These are phyloP conservation scores for Papiliotrema fonsecae DNA, from an alignment of 1,284 basidiomycete species.

Conservation along the genomic window DNA sequence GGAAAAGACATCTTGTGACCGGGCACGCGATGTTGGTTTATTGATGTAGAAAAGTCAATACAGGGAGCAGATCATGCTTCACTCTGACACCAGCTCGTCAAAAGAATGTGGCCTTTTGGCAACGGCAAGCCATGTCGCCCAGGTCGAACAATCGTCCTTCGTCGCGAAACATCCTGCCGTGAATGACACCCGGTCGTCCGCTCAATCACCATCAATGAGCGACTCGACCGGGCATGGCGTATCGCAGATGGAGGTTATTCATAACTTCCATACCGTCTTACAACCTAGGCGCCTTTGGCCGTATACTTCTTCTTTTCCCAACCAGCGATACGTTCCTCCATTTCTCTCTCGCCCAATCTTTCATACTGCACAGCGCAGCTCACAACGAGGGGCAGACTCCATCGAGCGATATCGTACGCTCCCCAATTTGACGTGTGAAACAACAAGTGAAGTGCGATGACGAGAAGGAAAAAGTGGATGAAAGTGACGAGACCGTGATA, in stretches of 20 bases:
- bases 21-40: no score
- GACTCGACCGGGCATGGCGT: not conserved
- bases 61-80: no score
- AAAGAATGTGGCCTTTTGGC: not conserved
- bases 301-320: conserved; percentile 32
- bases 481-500: conserved; percentile 14
- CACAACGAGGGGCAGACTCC: conserved; percentile 30
- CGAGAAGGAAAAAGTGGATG: conserved; percentile 25
- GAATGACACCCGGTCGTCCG: not conserved
- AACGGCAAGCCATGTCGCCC: not conserved
- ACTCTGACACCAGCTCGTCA: no score
- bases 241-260: not conserved
- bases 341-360: conserved; percentile 24
- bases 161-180: not conserved
- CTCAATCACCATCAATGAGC: not conserved
- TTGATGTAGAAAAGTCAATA: no score
- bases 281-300: conserved; percentile 31
- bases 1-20: no score
- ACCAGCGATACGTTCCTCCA: conserved; percentile 18
- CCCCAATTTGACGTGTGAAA: not conserved
- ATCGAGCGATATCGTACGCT: conserved; percentile 22
- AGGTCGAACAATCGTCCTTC: not conserved
- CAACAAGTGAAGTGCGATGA: conserved; percentile 6
- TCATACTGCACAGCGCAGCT: conserved; percentile 31
- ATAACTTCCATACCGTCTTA: not conserved